Percentiles rank a stretch among this genome's conserved stretches.
These are phyloP conservation scores for Hebeloma cylindrosporum DNA, from an alignment of 768 basidiomycete species.

Conservation along the genomic window DNA sequence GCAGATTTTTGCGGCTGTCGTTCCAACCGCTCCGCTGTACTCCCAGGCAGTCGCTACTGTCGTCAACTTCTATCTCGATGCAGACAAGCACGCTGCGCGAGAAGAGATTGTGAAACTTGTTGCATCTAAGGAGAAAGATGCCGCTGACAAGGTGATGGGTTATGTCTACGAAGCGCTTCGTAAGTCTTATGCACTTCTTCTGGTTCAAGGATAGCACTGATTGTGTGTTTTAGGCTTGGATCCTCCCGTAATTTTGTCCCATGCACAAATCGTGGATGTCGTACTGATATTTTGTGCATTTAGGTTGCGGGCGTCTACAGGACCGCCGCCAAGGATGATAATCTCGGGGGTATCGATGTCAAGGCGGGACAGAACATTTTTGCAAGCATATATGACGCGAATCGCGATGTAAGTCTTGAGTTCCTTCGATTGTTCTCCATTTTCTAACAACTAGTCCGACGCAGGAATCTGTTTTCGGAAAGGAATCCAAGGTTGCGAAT, in stretches of 20 bases:
- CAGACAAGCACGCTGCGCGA: conserved; percentile 33
- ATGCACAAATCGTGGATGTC: neutral
- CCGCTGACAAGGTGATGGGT: conserved; percentile 33
- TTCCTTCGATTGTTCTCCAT: neutral
- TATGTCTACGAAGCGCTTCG: conserved; percentile 50
- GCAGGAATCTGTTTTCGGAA: conserved; percentile 24
- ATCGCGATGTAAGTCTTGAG: conserved; percentile 36
- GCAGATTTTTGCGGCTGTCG: conserved; percentile 51
- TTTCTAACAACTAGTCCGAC: conserved; percentile 20
- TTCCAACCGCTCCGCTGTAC: conserved; percentile 57
- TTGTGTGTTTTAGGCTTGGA: conserved; percentile 25
- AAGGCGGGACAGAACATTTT: conserved; percentile 33
- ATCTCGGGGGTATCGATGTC: conserved; percentile 28
- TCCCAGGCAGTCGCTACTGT: conserved; percentile 56
- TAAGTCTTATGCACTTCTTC: conserved; percentile 22
- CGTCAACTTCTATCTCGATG: conserved; percentile 59
- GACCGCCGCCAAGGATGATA: conserved; percentile 29
- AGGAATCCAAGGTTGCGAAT: conserved; percentile 19
- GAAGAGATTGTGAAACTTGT: conserved; percentile 41
- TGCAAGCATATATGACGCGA: conserved; percentile 38
- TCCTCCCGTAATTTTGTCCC: conserved; percentile 29
- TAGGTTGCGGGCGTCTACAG: conserved; percentile 45
- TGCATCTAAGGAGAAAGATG: conserved; percentile 23
- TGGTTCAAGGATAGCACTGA: too few species aligned
- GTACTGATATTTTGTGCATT: conserved; percentile 2